Conservation (phyloP, 306 rosid species). For the Vachellia pachyceras region DNA sequence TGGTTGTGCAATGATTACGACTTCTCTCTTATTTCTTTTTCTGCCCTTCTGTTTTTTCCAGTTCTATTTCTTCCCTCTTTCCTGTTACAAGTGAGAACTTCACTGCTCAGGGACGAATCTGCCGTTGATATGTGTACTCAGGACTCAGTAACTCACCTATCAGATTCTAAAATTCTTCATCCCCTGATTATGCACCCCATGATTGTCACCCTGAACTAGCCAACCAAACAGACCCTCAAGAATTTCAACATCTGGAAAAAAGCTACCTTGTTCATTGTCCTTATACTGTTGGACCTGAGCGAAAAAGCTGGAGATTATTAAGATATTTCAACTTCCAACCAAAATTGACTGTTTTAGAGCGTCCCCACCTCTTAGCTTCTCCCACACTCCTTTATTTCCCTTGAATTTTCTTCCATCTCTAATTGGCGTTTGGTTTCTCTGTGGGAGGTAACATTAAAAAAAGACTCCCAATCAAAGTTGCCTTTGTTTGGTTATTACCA, state of each 20-base stretch:
- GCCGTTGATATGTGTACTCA: no score
- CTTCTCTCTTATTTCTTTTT: no score
- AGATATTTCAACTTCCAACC: neutral
- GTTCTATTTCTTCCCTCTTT: no score
- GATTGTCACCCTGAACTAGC: neutral
- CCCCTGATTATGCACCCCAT: neutral
- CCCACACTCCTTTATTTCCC: neutral
- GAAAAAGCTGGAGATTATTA: neutral
- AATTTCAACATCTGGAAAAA: neutral
- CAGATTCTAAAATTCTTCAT: neutral
- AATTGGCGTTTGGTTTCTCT: neutral
- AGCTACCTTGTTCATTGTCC: neutral
- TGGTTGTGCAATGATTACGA: no score
- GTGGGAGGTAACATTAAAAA: no score
- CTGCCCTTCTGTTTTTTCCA: no score
- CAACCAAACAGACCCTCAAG: neutral
- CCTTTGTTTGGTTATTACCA: neutral
- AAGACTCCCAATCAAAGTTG: neutral
- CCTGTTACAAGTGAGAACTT: no score
- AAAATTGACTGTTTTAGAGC: neutral
- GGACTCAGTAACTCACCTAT: no score
- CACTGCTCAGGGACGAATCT: no score
- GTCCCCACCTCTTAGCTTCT: constrained; percentile 1
- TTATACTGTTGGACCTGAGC: neutral
- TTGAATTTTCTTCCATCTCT: neutral